These are phyloP conservation scores for Aspergillus fumigatiaffinis DNA, from an alignment of 2,329 filamentous ascomycete genomes.

Conservation along the genomic window DNA sequence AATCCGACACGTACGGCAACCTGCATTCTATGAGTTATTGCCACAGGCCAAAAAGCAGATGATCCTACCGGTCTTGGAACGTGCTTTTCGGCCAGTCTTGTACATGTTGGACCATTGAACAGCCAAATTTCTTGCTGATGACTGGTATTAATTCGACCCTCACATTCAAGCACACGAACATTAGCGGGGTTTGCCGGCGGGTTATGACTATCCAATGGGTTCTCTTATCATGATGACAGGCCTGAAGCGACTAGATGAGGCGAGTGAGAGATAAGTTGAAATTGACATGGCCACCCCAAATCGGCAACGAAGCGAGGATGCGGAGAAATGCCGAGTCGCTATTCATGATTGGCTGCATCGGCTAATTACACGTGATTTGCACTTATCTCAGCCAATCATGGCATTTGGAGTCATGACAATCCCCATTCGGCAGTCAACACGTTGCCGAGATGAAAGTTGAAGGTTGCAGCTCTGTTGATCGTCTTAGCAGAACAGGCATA, in stretches of 20 bases:
- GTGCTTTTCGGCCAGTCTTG: conserved; percentile 18
- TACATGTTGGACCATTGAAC: conserved; percentile 10
- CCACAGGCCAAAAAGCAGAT: conserved; percentile 6
- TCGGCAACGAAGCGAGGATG: background rate
- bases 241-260: too few relatives aligned
- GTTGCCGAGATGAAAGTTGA: background rate
- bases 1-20: conserved; percentile 27
- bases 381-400: conserved; percentile 2
- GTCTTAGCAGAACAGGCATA: too few relatives aligned
- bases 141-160: background rate
- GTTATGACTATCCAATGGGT: too few relatives aligned
- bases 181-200: too few relatives aligned
- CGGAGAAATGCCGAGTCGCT: conserved; percentile 8
- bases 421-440: conserved; percentile 1
- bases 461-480: background rate
- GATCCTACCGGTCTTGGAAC: conserved; percentile 23
- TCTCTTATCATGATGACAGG: too few relatives aligned
- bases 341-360: conserved; percentile 24
- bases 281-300: background rate
- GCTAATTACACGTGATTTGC: conserved; percentile 10
- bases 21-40: conserved; percentile 4
- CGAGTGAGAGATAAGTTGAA: too few relatives aligned
- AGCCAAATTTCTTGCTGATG: background rate
- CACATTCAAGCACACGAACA: background rate
- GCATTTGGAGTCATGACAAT: background rate